Conservation (phyloP, 345 rosid species). For the Bruguiera parviflora region DNA sequence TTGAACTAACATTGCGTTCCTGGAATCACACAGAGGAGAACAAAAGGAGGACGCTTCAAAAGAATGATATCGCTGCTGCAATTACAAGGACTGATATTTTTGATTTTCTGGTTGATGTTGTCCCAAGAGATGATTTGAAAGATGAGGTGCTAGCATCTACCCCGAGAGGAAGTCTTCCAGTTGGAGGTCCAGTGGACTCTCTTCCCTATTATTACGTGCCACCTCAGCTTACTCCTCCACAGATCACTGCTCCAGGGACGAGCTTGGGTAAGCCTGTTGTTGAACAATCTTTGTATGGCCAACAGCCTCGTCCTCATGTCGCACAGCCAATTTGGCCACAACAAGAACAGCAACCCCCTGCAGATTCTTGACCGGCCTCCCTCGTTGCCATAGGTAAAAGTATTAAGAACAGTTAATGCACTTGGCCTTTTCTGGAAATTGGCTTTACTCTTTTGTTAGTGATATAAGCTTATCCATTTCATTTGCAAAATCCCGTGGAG, state of each 20-base stretch:
- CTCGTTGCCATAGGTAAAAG: background rate
- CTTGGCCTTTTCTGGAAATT: background rate
- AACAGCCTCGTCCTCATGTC: constrained; percentile 25
- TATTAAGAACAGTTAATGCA: background rate
- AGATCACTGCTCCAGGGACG: constrained; percentile 20
- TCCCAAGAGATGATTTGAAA: constrained; percentile 38
- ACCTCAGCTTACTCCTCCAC: constrained; percentile 32
- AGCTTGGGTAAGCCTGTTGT: constrained; percentile 16
- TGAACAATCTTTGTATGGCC: constrained; percentile 29
- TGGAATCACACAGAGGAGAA: constrained; percentile 47
- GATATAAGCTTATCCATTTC: background rate
- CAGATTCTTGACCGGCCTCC: constrained; percentile 17
- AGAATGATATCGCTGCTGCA: constrained; percentile 40
- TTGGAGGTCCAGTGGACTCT: constrained; percentile 30
- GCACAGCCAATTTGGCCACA: constrained; percentile 29
- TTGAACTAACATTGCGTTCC: constrained; percentile 37
- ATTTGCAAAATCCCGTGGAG: background rate
- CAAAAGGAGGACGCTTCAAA: constrained; percentile 42
- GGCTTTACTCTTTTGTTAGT: background rate
- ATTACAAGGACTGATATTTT: constrained; percentile 40
- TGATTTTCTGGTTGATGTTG: constrained; percentile 40
- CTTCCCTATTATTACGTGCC: constrained; percentile 32
- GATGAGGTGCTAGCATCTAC: constrained; percentile 31
- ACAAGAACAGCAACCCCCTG: constrained; percentile 29
- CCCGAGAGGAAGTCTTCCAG: constrained; percentile 26